Base-by-base conservation (phyloP, 73 alveolate genomes). In the Urostyla sp. region DNA sequence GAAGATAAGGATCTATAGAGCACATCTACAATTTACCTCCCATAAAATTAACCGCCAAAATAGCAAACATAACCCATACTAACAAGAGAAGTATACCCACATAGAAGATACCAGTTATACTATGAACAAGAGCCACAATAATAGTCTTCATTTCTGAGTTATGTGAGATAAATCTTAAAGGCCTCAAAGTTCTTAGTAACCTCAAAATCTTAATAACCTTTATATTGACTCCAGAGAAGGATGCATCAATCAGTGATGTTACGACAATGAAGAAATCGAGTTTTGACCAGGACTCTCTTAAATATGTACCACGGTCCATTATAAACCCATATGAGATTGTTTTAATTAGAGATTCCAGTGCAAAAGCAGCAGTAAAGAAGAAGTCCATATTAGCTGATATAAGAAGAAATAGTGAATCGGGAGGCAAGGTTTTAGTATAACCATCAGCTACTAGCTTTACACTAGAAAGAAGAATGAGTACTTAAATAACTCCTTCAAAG, bases 181-280 rank as follows among this genome's bases (percentile, higher is more conserved):
- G 99, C 38, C 99, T 88, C 40, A 96, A 58, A 27, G 96, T 94
- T 83, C 99, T 84, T 48, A 96, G 88, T 20, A 96, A 72, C 87
- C 99, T 90, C 26, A 96, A 67, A 28, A 94, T 92, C 63, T 95
- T 94, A 34, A 96, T 80, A 55, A 49, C 75, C 28, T 67, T 78
- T 23, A 46, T 15, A 88, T 80, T 82, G 67, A 90, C 81, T 52
- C 90, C 52, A 56, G 54, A 82, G 49, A 91, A 72, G 50, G 87
- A 84, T 87, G 85, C 59, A 83, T 97, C 99, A 18, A 97, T 54
- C 27, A 97, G 54, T 26, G 97, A 87, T 32, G 95, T 73, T 23
- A 91, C 49, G 10, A 95, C 99, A 51, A 97, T 92, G 43, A 95
- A 87, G 88, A 95, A 95, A 88, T 97, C 99, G 13, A 97, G 89